phyloP scores from a whole-genome alignment of 1,139 yeast species.

The Waltiozyma solani region DNA sequence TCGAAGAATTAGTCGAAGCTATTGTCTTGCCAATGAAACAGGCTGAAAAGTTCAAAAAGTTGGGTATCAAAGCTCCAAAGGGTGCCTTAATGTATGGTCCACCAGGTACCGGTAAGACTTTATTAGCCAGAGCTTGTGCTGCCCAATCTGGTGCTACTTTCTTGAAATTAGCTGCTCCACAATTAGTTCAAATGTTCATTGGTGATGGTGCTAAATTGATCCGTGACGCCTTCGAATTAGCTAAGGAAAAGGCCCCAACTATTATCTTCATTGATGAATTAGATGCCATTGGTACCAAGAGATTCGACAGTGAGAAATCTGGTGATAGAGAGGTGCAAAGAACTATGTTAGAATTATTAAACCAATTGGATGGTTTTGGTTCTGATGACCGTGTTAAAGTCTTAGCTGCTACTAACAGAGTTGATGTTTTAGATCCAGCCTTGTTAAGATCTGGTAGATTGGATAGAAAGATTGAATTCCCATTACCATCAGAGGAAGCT shows the following conservation, averaged over 20 bases:
- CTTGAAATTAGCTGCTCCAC: conserved; percentile 94
- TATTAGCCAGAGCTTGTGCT: conserved; percentile 97
- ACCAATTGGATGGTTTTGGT: conserved; percentile 98
- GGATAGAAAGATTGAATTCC: conserved; percentile 96
- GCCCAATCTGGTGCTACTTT: conserved; percentile 99
- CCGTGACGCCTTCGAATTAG: conserved; percentile 96
- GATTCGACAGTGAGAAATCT: conserved; percentile 94
- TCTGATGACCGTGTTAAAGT: conserved; percentile 96
- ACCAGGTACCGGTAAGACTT: conserved; percentile 98
- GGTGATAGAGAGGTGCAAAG: conserved; percentile 99
- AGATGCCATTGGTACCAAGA: conserved; percentile 90
- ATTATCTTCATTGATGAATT: conserved; percentile 38
- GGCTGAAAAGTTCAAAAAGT: conserved; percentile 85
- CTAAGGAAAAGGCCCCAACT: conserved; percentile 97
- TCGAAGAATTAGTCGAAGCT: conserved; percentile 95
- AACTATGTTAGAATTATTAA: conserved; percentile 94
- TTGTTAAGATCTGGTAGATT: conserved; percentile 92
- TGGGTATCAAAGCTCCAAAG: conserved; percentile 95
- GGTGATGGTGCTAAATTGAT: conserved; percentile 99
- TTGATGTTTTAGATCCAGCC: conserved; percentile 96
- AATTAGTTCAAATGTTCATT: conserved; percentile 96
- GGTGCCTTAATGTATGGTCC: conserved; percentile 99
- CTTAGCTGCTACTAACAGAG: conserved; percentile 96
- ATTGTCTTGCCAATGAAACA: conserved; percentile 98
- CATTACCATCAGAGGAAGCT: conserved; percentile 94